These are phyloP conservation scores for Capsicum baccatum DNA, from an alignment of 257 asterid species.

Conservation along the genomic window DNA sequence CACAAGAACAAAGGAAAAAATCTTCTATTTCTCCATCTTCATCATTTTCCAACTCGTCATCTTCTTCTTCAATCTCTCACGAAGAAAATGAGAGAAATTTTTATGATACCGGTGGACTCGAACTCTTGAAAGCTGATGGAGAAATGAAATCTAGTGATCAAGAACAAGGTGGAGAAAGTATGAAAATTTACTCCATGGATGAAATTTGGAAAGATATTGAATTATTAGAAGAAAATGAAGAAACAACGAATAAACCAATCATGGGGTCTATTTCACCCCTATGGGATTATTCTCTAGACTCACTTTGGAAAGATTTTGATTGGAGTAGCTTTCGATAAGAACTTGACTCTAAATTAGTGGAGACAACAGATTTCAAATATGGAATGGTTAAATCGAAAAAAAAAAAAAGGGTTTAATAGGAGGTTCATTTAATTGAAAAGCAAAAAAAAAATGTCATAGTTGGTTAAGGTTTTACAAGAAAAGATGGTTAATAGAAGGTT, in stretches of 20 bases:
- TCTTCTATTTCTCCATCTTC: slow-evolving; percentile 37
- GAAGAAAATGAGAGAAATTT: slow-evolving; percentile 53
- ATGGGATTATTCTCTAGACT: slow-evolving; percentile 61
- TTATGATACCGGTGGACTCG: slow-evolving; percentile 67
- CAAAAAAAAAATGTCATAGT: background rate
- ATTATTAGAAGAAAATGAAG: slow-evolving; percentile 47
- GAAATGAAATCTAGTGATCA: slow-evolving; percentile 38
- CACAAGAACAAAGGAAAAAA: slow-evolving; percentile 75
- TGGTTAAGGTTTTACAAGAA: background rate
- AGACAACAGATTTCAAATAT: background rate
- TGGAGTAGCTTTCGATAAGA: slow-evolving; percentile 12
- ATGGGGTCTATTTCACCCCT: slow-evolving; percentile 48
- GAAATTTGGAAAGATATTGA: slow-evolving; percentile 91
- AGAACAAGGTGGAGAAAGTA: slow-evolving; percentile 37
- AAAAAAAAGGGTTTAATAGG: background rate
- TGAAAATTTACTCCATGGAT: slow-evolving; percentile 64
- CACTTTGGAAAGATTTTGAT: slow-evolving; percentile 51
- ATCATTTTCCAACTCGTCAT: slow-evolving; percentile 52
- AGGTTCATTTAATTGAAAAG: background rate
- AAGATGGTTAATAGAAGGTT: no score
- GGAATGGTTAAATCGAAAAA: background rate
- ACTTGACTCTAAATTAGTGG: background rate
- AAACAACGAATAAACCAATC: slow-evolving; percentile 33
- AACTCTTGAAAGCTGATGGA: background rate
- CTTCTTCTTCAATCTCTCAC: slow-evolving; percentile 38